Evolutionary conservation across 2,329 filamentous ascomycete species (phyloP).

Genomic region (Coleophoma eucalyptorum): DNA sequence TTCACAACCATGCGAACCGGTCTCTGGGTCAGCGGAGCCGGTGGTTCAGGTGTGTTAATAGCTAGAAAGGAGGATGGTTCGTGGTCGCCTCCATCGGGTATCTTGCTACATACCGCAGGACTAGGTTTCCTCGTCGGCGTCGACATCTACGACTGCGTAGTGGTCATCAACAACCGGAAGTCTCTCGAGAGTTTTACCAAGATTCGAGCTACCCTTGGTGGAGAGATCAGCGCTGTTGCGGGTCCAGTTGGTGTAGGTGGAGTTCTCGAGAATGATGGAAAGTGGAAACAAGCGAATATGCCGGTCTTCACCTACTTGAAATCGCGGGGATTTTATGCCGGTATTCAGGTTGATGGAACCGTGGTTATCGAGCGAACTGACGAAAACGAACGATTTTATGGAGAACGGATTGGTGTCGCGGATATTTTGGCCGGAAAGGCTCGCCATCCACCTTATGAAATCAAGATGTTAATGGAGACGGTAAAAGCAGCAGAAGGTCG

Average conservation of each 20-base stretch:
- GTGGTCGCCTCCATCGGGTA: conserved; percentile 89
- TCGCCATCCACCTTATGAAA: conserved; percentile 25
- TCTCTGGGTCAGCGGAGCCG: conserved; percentile 86
- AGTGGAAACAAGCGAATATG: conserved; percentile 55
- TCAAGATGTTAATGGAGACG: conserved; percentile 58
- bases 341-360: conserved; percentile 82
- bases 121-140: conserved; percentile 88
- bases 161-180: conserved; percentile 84
- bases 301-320: conserved; percentile 87
- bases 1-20: conserved; percentile 96
- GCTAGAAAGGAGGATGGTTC: conserved; percentile 79
- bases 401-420: conserved; percentile 54
- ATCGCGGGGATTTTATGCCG: conserved; percentile 82
- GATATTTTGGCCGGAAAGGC: conserved; percentile 50
- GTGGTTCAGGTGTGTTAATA: conserved; percentile 83
- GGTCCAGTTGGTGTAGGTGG: conserved; percentile 77
- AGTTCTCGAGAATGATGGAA: conserved; percentile 25
- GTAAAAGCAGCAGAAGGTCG: conserved; percentile 87
- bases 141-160: conserved; percentile 93
- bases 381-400: conserved; percentile 85
- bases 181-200: conserved; percentile 82
- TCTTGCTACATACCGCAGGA: conserved; percentile 84
- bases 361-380: conserved; percentile 82
- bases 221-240: conserved; percentile 71
- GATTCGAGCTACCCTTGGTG: conserved; percentile 74